Conservation (phyloP, 768 basidiomycete genomes). For the Agaricus blazei region DNA sequence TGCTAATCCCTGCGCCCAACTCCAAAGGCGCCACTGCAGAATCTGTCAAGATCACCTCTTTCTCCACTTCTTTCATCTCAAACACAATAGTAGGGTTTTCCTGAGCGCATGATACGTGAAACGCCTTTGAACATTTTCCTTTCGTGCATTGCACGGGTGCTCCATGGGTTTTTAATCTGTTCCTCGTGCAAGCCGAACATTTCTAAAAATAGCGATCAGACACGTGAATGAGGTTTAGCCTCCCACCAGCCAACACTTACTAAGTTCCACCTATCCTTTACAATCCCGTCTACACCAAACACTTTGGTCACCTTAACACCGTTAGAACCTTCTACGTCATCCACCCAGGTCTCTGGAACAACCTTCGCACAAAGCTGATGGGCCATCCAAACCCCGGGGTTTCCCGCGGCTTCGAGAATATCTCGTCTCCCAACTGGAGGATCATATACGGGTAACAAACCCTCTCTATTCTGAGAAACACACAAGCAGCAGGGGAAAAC, state of each 20-base stretch:
- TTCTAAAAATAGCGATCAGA: slow-evolving; percentile 46
- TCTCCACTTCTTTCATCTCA: slow-evolving; percentile 65
- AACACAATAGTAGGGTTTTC: slow-evolving; percentile 56
- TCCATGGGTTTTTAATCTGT: slow-evolving; percentile 60
- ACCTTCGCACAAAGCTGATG: slow-evolving; percentile 78
- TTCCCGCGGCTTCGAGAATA: slow-evolving; percentile 39
- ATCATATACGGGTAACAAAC: slow-evolving; percentile 62
- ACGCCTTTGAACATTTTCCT: slow-evolving; percentile 90
- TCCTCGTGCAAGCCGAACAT: slow-evolving; percentile 82
- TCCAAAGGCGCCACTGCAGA: slow-evolving; percentile 24
- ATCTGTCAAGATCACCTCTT: slow-evolving; percentile 70
- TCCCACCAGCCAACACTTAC: slow-evolving; percentile 39
- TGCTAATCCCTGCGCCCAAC: slow-evolving; percentile 18
- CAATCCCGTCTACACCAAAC: slow-evolving; percentile 83
- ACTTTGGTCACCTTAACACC: slow-evolving; percentile 51
- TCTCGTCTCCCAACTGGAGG: slow-evolving; percentile 56
- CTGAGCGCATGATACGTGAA: slow-evolving; percentile 88
- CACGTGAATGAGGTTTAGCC: neutral
- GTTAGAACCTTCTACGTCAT: slow-evolving; percentile 46
- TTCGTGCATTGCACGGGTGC: slow-evolving; percentile 91
- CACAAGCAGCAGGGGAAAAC: slow-evolving; percentile 68
- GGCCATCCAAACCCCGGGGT: slow-evolving; percentile 59
- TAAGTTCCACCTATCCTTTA: slow-evolving; percentile 89
- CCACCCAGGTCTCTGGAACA: slow-evolving; percentile 91
- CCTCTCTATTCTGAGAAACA: slow-evolving; percentile 45